These are phyloP conservation scores for Penicillium chermesinum DNA, from an alignment of 495 filamentous ascomycete genomes.

Conservation along the genomic window DNA sequence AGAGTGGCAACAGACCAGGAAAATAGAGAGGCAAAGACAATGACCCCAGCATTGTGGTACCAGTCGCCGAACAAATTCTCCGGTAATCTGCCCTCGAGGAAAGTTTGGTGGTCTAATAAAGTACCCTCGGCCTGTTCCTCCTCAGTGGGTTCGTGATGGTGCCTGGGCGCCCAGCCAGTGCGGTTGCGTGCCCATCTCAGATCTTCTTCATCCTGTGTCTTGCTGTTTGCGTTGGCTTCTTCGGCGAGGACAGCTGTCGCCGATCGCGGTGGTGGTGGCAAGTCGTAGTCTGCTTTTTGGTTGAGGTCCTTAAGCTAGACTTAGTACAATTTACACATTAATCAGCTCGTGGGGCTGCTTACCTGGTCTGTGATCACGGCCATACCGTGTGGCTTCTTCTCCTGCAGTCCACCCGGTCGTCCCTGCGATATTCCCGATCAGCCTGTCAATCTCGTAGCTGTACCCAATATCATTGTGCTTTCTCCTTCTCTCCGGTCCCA, in stretches of 20 bases:
- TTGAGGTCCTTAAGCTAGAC: constrained; percentile 47
- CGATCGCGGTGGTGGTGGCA: constrained; percentile 66
- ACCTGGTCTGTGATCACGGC: constrained; percentile 71
- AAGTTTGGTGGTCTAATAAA: constrained; percentile 80
- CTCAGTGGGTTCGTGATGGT: constrained; percentile 52
- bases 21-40: constrained; percentile 83
- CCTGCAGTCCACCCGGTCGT: constrained; percentile 58
- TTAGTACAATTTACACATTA: constrained; percentile 4
- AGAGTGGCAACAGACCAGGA: constrained; percentile 88
- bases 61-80: constrained; percentile 96
- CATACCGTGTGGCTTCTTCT: constrained; percentile 60
- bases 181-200: constrained; percentile 61
- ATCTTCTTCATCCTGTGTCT: constrained; percentile 50
- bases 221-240: constrained; percentile 39
- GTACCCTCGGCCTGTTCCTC: constrained; percentile 55
- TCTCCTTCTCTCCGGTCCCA: not conserved
- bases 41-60: constrained; percentile 94
- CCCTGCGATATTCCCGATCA: constrained; percentile 37
- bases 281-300: constrained; percentile 66
- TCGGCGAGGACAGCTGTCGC: constrained; percentile 53
- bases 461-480: not conserved
- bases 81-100: constrained; percentile 74
- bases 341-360: constrained; percentile 12
- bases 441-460: not conserved
- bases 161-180: constrained; percentile 84